A percentile compares a stretch with the other conserved stretches of the same genome.
Evolutionary conservation across 257 asterid species (phyloP).

Genomic region (Avicennia marina): DNA sequence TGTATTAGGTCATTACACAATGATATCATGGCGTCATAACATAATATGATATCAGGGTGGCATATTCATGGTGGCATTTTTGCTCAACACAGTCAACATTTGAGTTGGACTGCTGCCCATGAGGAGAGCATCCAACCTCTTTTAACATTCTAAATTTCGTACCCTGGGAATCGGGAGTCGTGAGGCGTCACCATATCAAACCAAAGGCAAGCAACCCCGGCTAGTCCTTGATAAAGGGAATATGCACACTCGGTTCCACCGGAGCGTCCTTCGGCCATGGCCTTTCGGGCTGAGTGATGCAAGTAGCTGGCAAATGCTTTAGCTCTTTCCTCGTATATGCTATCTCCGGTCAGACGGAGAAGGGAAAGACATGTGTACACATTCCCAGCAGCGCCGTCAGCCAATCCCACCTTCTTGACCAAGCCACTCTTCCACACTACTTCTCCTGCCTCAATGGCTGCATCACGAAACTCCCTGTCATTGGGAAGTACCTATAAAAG

Average conservation of each 20-base stretch:
- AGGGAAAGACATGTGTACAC: constrained; percentile 68
- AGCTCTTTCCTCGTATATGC: constrained; percentile 61
- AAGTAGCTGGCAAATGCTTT: constrained; percentile 62
- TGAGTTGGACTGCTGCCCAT: too few relatives aligned
- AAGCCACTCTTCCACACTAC: constrained; percentile 80
- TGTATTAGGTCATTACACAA: too few relatives aligned
- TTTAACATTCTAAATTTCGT: constrained; percentile 62
- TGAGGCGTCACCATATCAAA: constrained; percentile 45
- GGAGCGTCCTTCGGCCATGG: not conserved
- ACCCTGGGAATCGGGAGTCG: constrained; percentile 62
- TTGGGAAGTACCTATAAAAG: constrained; percentile 40
- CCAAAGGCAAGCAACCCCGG: constrained; percentile 65
- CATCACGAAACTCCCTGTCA: constrained; percentile 65
- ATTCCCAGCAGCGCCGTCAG: constrained; percentile 67
- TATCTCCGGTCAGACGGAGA: constrained; percentile 57
- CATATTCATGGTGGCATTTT: too few relatives aligned
- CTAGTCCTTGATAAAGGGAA: constrained; percentile 67
- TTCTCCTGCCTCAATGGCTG: constrained; percentile 85
- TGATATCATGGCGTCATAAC: too few relatives aligned
- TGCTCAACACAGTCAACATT: too few relatives aligned
- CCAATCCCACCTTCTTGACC: constrained; percentile 64
- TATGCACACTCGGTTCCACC: constrained; percentile 33
- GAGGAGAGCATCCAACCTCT: too few relatives aligned
- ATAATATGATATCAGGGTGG: too few relatives aligned
- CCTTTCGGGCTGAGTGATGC: constrained; percentile 29